These are phyloP conservation scores for Sextonia rubra DNA, from an alignment of 164 flowering plant species.

Conservation along the genomic window DNA sequence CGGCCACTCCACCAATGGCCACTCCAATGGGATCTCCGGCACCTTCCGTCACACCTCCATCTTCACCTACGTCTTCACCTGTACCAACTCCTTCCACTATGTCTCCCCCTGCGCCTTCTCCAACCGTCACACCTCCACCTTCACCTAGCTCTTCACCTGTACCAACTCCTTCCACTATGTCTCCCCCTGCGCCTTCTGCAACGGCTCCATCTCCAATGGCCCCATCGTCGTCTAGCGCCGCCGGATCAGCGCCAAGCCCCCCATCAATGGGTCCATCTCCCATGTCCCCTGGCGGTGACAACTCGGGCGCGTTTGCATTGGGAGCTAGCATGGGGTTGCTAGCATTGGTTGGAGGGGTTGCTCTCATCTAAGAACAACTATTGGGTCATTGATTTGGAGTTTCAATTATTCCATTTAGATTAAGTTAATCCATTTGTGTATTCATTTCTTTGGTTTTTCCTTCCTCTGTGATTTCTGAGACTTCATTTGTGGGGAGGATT, in stretches of 20 bases:
- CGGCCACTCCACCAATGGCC: neutral
- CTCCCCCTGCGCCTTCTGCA: neutral
- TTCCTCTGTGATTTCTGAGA: neutral
- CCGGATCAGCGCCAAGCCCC: neutral
- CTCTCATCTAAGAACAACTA: constrained; percentile 11
- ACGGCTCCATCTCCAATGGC: neutral
- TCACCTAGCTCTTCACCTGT: constrained; percentile 4
- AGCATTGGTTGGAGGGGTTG: constrained; percentile 30
- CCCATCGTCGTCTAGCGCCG: neutral
- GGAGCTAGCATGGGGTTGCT: constrained; percentile 28
- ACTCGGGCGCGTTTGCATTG: constrained; percentile 17
- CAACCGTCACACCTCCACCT: constrained; percentile 9
- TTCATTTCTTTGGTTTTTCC: constrained; percentile 16
- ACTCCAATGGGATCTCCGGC: neutral
- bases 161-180: neutral
- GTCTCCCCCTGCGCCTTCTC: neutral
- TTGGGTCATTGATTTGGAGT: constrained; percentile 1
- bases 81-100: neutral
- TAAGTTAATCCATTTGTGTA: constrained; percentile 14
- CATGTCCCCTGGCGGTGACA: neutral
- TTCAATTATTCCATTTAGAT: neutral
- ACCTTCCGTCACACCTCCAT: neutral
- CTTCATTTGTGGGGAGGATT: constrained; percentile 4
- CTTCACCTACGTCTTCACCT: constrained; percentile 9
- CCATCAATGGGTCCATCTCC: neutral